A percentile compares a stretch with the other conserved stretches of the same genome.
These are phyloP conservation scores for Clavispora carvajalis DNA, from an alignment of 805 yeast species.

Conservation along the genomic window DNA sequence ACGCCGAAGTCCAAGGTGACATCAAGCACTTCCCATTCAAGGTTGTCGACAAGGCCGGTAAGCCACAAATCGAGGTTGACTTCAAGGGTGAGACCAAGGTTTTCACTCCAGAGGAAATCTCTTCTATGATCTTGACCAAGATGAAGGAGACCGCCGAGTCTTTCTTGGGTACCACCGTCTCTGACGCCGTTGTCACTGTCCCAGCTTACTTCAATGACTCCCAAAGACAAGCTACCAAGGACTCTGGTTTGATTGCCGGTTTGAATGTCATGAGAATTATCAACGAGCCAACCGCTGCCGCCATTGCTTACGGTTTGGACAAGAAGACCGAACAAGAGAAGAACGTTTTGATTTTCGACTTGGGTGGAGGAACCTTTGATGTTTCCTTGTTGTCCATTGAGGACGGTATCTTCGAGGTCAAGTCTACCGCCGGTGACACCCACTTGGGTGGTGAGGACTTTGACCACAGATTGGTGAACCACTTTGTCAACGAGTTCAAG, in stretches of 20 bases:
- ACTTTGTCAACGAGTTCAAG: constrained; percentile 88
- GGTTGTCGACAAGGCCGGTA: constrained; percentile 25
- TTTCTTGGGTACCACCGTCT: constrained; percentile 64
- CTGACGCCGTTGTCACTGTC: constrained; percentile 88
- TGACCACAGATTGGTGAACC: constrained; percentile 83
- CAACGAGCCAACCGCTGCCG: constrained; percentile 63
- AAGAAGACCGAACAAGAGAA: constrained; percentile 55
- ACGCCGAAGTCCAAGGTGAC: constrained; percentile 26
- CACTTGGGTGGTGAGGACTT: constrained; percentile 98
- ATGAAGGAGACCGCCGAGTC: constrained; percentile 60
- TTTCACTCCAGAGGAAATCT: constrained; percentile 28
- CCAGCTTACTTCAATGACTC: constrained; percentile 94
- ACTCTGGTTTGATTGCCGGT: constrained; percentile 91
- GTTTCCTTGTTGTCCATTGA: constrained; percentile 44
- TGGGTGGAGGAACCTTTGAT: constrained; percentile 49
- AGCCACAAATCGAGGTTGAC: constrained; percentile 27
- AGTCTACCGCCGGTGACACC: constrained; percentile 84
- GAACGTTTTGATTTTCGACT: constrained; percentile 45
- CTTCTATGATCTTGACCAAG: constrained; percentile 29
- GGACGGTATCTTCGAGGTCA: constrained; percentile 46
- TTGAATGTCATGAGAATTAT: constrained; percentile 83
- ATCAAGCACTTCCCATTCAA: constrained; percentile 30
- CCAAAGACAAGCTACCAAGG: constrained; percentile 91
- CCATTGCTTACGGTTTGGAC: constrained; percentile 40
- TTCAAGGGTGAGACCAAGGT: constrained; percentile 31